These are phyloP conservation scores for Microbotryum saponariae DNA, from an alignment of 1,284 basidiomycete genomes.

Conservation along the genomic window DNA sequence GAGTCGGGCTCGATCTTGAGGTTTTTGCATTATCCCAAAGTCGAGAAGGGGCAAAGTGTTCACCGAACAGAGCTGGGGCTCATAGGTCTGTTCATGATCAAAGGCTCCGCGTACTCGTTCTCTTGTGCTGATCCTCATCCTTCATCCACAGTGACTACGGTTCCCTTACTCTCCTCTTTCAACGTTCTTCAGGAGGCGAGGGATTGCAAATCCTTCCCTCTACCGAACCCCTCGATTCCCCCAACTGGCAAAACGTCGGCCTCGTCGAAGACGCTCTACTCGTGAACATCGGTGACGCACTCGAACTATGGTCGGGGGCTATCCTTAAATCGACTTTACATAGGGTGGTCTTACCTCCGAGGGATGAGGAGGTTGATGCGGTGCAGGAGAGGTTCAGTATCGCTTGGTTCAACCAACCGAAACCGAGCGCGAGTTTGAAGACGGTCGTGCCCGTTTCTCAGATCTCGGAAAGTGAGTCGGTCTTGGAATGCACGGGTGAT, in stretches of 20 bases:
- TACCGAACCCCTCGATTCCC: slow-evolving; percentile 14
- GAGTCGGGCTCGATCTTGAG: slow-evolving; percentile 23
- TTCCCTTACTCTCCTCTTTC: slow-evolving; percentile 19
- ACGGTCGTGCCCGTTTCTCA: slow-evolving; percentile 20
- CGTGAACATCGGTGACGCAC: slow-evolving; percentile 26
- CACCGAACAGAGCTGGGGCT: slow-evolving; percentile 25
- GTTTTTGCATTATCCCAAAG: slow-evolving; percentile 25
- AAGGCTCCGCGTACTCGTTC: not conserved
- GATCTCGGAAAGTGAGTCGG: slow-evolving; percentile 16
- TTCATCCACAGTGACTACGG: slow-evolving; percentile 19
- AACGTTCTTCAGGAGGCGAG: slow-evolving; percentile 19
- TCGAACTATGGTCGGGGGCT: slow-evolving; percentile 26
- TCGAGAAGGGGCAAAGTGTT: slow-evolving; percentile 8
- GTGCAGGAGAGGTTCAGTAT: slow-evolving; percentile 22
- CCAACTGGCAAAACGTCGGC: slow-evolving; percentile 19
- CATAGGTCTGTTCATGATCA: slow-evolving; percentile 4
- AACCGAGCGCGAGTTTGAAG: slow-evolving; percentile 12
- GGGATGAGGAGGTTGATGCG: too few relatives aligned
- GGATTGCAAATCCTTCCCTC: slow-evolving; percentile 26
- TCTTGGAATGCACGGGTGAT: not conserved
- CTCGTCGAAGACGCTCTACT: slow-evolving; percentile 20
- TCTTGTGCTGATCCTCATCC: not conserved
- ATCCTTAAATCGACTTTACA: slow-evolving; percentile 28
- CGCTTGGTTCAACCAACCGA: slow-evolving; percentile 30
- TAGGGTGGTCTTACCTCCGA: slow-evolving; percentile 18